Evolutionary conservation across 495 filamentous ascomycete species (phyloP).

Genomic region (Venustampulla echinocandica): DNA sequence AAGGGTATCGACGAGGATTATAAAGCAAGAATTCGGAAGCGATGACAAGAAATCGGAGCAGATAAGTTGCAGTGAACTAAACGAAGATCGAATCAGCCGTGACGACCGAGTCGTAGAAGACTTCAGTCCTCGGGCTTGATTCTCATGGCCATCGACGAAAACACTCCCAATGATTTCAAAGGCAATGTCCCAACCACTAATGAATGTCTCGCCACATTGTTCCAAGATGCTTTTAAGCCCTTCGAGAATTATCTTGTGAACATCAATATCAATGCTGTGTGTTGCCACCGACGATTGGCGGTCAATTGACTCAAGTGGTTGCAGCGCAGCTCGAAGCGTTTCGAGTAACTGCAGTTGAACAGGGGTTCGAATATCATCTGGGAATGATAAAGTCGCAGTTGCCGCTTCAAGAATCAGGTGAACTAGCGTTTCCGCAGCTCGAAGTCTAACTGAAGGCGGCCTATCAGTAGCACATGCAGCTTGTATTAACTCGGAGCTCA

Average conservation of each 20-base stretch:
- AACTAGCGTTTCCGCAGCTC: conserved; percentile 66
- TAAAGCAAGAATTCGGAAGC: conserved; percentile 67
- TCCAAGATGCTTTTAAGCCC: conserved; percentile 75
- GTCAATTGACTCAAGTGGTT: conserved; percentile 33
- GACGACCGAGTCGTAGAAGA: conserved; percentile 50
- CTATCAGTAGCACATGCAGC: conserved; percentile 48
- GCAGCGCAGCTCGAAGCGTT: conserved; percentile 53
- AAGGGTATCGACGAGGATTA: conserved; percentile 79
- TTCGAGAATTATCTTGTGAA: conserved; percentile 76
- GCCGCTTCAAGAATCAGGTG: conserved; percentile 61
- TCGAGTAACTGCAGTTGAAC: conserved; percentile 65
- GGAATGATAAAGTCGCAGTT: conserved; percentile 37
- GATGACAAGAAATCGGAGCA: conserved; percentile 86
- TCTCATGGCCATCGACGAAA: conserved; percentile 44
- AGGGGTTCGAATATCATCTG: conserved; percentile 40
- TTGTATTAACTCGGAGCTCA: conserved; percentile 61
- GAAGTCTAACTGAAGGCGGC: conserved; percentile 53
- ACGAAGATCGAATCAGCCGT: conserved; percentile 72
- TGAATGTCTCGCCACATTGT: conserved; percentile 75
- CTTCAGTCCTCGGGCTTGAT: conserved; percentile 17
- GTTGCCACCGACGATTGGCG: conserved; percentile 41
- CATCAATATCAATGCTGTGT: conserved; percentile 59
- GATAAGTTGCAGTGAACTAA: conserved; percentile 80
- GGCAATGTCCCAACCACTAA: conserved; percentile 72
- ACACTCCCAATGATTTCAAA: conserved; percentile 82